Conservation (phyloP, 306 rosid species). For the Ormosia semicastrata region DNA sequence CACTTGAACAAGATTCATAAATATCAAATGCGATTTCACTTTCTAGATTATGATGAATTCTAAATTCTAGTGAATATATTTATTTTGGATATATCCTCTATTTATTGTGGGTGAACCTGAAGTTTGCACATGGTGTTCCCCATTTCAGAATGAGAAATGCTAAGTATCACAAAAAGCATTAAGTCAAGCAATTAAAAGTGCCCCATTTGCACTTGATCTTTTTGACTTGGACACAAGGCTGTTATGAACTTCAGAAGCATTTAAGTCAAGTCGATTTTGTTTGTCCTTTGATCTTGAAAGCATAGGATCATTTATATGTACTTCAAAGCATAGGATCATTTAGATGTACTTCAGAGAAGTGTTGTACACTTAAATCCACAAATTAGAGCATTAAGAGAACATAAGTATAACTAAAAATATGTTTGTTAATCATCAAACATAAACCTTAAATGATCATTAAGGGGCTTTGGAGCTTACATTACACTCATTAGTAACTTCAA, state of each 20-base stretch:
- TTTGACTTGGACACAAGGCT: background rate
- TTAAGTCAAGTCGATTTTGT: background rate
- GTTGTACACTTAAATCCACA: background rate
- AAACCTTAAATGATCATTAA: too few species aligned
- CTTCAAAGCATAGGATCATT: too few species aligned
- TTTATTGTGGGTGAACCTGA: background rate
- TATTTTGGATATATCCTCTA: background rate
- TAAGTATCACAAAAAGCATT: background rate
- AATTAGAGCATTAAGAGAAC: too few species aligned
- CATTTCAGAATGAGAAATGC: background rate
- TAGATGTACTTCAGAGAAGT: background rate
- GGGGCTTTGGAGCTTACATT: too few species aligned
- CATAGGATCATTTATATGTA: background rate
- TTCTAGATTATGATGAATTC: background rate
- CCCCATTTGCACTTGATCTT: too few species aligned
- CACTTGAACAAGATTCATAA: background rate
- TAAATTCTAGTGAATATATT: background rate
- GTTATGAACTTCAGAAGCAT: too few species aligned
- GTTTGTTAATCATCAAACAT: too few species aligned
- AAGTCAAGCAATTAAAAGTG: background rate
- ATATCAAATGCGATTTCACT: background rate
- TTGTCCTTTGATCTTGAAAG: background rate
- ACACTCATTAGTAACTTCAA: too few species aligned
- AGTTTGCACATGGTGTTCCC: background rate
- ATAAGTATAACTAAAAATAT: too few species aligned